phyloP scores from a whole-genome alignment of 768 basidiomycete species.

The Rhodotorula graminis region DNA sequence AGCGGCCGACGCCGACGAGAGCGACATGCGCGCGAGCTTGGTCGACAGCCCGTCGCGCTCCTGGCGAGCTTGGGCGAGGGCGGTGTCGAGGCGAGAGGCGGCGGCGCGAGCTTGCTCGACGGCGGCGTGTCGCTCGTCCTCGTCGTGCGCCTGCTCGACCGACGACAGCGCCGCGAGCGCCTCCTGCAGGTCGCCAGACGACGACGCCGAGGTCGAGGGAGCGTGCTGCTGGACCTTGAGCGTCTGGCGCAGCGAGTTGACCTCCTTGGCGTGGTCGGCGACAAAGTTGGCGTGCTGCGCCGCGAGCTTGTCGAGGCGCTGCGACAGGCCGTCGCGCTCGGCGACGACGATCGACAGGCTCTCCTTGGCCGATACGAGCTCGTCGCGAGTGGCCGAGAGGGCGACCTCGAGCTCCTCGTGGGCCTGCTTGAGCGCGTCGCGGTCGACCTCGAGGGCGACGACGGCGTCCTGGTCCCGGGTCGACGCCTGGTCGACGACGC shows the following conservation, averaged over 20 bases:
- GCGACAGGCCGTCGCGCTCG: conserved; percentile 10
- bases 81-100: conserved; percentile 68
- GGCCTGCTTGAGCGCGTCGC: conserved; percentile 48
- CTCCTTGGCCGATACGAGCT: not conserved
- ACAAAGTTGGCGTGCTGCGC: conserved; percentile 11
- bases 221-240: conserved; percentile 17
- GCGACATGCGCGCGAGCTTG: conserved; percentile 33
- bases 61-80: conserved; percentile 69
- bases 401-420: not conserved
- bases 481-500: conserved; percentile 49
- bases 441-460: not conserved
- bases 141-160: conserved; percentile 38
- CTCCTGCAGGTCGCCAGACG: conserved; percentile 34
- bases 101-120: conserved; percentile 70
- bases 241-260: conserved; percentile 14
- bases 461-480: conserved; percentile 39
- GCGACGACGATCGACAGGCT: not conserved
- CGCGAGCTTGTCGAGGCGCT: conserved; percentile 6
- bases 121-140: conserved; percentile 33
- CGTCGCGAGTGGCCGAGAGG: not conserved
- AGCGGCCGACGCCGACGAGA: conserved; percentile 16
- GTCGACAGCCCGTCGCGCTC: conserved; percentile 68
- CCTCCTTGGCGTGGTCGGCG: not conserved
- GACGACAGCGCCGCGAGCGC: conserved; percentile 31
- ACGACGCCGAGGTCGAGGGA: not conserved